A percentile compares a stretch with the other conserved stretches of the same genome.
Evolutionary conservation across 2,329 filamentous ascomycete genomes (phyloP).

Genomic region (Fusarium sp.): DNA sequence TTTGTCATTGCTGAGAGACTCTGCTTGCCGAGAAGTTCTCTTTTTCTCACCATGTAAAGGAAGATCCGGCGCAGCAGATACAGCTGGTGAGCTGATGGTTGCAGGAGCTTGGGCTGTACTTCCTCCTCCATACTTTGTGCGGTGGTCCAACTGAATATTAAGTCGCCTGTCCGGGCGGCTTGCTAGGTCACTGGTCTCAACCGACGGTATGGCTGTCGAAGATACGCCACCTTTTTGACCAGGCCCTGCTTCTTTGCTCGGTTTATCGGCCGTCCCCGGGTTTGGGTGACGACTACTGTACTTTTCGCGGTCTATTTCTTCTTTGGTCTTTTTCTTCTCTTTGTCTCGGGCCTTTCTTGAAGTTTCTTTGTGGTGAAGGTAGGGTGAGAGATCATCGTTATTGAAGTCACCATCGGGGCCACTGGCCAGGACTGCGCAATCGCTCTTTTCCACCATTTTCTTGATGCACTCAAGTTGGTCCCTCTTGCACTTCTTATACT

Average conservation of each 20-base stretch:
- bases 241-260: background rate
- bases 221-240: background rate
- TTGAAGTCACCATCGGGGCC: conserved; percentile 31
- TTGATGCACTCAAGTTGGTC: conserved; percentile 37
- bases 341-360: background rate
- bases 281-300: no score
- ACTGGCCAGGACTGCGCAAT: conserved; percentile 12
- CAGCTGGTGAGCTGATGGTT: background rate
- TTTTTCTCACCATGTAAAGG: no score
- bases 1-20: background rate
- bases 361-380: conserved; percentile 34
- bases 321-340: background rate
- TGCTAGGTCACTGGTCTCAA: background rate
- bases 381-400: conserved; percentile 28
- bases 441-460: conserved; percentile 34
- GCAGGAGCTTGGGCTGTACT: background rate
- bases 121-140: conserved; percentile 5
- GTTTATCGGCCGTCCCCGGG: background rate
- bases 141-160: background rate
- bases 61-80: background rate
- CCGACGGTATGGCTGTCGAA: background rate
- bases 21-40: no score
- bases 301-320: no score
- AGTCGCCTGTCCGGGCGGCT: background rate
- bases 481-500: conserved; percentile 39